Evolutionary conservation across 1,284 basidiomycete species (phyloP), one percentile per base, ranked within the genome.

Genomic region (Mycocalia duriaeana): DNA sequence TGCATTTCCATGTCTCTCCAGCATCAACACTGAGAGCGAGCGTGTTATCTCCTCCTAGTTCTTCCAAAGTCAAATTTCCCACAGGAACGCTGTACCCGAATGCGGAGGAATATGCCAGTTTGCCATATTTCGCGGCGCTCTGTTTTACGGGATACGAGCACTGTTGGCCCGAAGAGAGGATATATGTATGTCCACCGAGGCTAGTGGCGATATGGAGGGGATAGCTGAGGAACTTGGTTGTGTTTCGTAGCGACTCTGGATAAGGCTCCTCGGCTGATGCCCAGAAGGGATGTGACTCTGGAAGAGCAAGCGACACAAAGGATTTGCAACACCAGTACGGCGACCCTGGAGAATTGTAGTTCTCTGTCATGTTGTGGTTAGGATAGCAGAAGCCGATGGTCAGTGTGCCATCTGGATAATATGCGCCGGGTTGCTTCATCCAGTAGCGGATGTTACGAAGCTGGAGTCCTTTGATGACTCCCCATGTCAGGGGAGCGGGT

Each of bases 251-350:
- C 44, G 67, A 53, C 24, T 53, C 46, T 0, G 85, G 85, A 62
- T 80, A 84, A 1, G 77, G 71, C 48, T 82, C 79, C 61, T 89
- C 86, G 18, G 71, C 55, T 0, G 77, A 68, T 0, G 75, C 58
- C 87, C 86, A 89, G 72, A 89, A 89, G 0, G 83, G 82, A 57
- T 89, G 85, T 1, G 71, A 67, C 14, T 76, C 69, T 0, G 82
- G 75, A 2, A 87, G 71, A 2, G 82, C 71, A n/a, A 89, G 76
- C 4, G 81, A 67, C 35, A 84, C 71, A 63, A 89, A 89, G 1
- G 85, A 81, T 57, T 89, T 88, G 71, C 83, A 89, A 58, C 81
- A 85, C 87, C 87, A 89, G 64, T 89, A 91, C 1, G 84, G 82
- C n/a, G 84, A 87, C 44, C 85, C 85, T 1, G 85, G 83, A 0